These are phyloP conservation scores for Ramaria sp. DNA, from an alignment of 768 basidiomycete genomes.

Conservation along the genomic window DNA sequence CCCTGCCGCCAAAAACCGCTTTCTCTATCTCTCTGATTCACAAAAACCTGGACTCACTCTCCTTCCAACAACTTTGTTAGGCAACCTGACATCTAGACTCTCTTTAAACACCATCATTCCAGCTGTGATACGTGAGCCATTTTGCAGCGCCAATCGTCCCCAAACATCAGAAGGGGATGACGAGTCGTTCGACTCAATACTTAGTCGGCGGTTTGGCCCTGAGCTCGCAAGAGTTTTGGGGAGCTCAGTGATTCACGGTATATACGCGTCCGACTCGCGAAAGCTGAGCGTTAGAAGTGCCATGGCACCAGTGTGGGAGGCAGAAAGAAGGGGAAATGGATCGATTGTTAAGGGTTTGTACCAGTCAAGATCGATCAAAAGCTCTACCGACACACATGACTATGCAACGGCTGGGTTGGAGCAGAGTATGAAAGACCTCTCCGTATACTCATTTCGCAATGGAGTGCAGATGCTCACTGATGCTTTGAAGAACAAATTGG, in stretches of 20 bases:
- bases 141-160: slow-evolving; percentile 22
- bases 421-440: slow-evolving; percentile 40
- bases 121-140: slow-evolving; percentile 47
- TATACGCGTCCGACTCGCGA: slow-evolving; percentile 82
- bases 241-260: slow-evolving; percentile 80
- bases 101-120: slow-evolving; percentile 38
- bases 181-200: slow-evolving; percentile 72
- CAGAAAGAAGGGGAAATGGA: slow-evolving; percentile 56
- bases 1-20: slow-evolving; percentile 69
- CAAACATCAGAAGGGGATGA: slow-evolving; percentile 37
- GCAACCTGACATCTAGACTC: slow-evolving; percentile 27
- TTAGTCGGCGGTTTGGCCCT: slow-evolving; percentile 62
- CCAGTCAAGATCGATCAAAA: slow-evolving; percentile 12
- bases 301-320: slow-evolving; percentile 63
- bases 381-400: slow-evolving; percentile 15
- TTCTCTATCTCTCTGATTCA: slow-evolving; percentile 44
- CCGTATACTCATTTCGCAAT: slow-evolving; percentile 73
- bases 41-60: slow-evolving; percentile 34
- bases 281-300: slow-evolving; percentile 64
- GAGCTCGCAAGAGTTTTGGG: slow-evolving; percentile 64
- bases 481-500: slow-evolving; percentile 40
- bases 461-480: slow-evolving; percentile 62
- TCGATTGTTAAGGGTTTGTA: slow-evolving; percentile 57
- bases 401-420: slow-evolving; percentile 41
- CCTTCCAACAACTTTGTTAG: slow-evolving; percentile 32